Conservation (phyloP, 495 filamentous ascomycete species). For the Hypoxylon perforatum region DNA sequence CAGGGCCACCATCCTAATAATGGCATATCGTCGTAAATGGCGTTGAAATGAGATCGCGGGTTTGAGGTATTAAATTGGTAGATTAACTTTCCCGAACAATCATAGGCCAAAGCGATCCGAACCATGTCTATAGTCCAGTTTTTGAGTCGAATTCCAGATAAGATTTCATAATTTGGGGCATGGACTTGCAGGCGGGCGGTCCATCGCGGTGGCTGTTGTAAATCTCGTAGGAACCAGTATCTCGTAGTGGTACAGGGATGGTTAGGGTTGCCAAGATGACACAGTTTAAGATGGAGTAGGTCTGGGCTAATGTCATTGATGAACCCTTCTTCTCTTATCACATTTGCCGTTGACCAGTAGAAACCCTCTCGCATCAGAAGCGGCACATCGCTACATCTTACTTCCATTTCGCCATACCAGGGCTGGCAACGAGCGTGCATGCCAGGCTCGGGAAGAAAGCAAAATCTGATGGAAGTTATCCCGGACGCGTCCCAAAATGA, state of each 20-base stretch:
- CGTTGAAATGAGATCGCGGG: conserved; percentile 12
- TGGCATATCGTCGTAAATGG: conserved; percentile 33
- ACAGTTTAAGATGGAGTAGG: not conserved
- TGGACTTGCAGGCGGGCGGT: conserved; percentile 17
- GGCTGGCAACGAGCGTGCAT: not conserved
- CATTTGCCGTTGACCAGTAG: conserved; percentile 22
- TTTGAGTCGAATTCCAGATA: conserved; percentile 13
- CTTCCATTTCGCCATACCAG: conserved; percentile 19
- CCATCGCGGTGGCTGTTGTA: conserved; percentile 22
- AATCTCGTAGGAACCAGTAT: conserved; percentile 22
- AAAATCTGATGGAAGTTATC: not conserved
- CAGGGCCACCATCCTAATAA: conserved; percentile 39
- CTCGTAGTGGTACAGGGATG: not conserved
- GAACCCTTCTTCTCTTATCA: conserved; percentile 30
- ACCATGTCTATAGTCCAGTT: conserved; percentile 13
- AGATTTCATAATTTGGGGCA: not conserved
- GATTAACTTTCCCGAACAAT: conserved; percentile 1
- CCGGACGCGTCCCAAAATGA: not conserved
- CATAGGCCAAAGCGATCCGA: not conserved
- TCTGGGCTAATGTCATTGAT: not conserved
- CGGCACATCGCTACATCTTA: conserved; percentile 32
- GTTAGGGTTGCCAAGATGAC: not conserved
- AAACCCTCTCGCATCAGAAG: conserved; percentile 41
- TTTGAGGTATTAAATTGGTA: conserved; percentile 5
- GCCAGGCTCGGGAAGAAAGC: not conserved